A percentile compares a stretch with the other conserved stretches of the same genome.
Conservation (phyloP, 192 early-diverging fungal genomes). For the Backusella luteola region DNA sequence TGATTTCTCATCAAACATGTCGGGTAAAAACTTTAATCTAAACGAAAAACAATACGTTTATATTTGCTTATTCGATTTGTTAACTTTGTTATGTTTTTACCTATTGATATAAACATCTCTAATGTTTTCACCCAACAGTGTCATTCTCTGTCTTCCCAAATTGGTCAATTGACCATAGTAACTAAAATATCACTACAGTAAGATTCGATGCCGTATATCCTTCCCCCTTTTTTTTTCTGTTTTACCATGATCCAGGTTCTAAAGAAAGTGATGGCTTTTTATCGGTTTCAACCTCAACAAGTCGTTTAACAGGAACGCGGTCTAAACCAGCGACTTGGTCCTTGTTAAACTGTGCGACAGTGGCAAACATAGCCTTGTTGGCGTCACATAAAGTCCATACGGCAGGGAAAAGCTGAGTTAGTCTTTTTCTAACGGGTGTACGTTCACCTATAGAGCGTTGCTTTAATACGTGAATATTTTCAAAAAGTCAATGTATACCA, state of each 20-base stretch:
- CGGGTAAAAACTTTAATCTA: constrained; percentile 31
- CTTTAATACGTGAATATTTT: background rate
- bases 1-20: constrained; percentile 8
- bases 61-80: background rate
- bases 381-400: constrained; percentile 40
- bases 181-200: constrained; percentile 9
- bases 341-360: constrained; percentile 20
- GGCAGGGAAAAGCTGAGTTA: constrained; percentile 29
- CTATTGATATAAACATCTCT: constrained; percentile 36
- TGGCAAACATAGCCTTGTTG: constrained; percentile 24
- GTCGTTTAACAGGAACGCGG: constrained; percentile 8
- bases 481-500: constrained; percentile 24
- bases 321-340: background rate
- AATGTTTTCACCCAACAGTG: constrained; percentile 27
- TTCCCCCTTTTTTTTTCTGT: background rate
- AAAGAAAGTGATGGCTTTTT: background rate
- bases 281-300: constrained; percentile 18
- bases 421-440: constrained; percentile 36
- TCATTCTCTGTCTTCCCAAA: constrained; percentile 33
- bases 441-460: constrained; percentile 33
- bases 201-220: background rate
- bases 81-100: background rate
- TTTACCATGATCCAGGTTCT: constrained; percentile 17
- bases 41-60: background rate
- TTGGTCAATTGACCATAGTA: constrained; percentile 40